phyloP scores from a whole-genome alignment of 805 yeast species.

The Monosporozyma solicola region DNA sequence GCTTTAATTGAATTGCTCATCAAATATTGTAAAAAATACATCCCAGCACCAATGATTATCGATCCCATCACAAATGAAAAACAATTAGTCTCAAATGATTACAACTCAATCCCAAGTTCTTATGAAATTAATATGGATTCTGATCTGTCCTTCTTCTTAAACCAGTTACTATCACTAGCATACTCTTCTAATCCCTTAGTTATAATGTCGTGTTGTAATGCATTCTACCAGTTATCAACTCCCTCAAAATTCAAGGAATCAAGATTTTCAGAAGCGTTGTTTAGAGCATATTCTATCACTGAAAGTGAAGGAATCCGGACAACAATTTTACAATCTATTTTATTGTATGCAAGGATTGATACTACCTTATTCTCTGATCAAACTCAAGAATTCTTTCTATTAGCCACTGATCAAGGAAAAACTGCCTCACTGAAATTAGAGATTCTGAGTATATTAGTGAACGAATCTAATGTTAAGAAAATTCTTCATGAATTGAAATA shows the following conservation, averaged over 20 bases:
- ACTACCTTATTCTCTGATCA: conserved; percentile 30
- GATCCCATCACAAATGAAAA: conserved; percentile 24
- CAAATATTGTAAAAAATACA: conserved; percentile 53
- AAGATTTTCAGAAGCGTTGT: conserved; percentile 42
- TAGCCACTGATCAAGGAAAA: conserved; percentile 42
- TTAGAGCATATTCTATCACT: conserved; percentile 33
- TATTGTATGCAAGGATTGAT: conserved; percentile 27
- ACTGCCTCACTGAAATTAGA: conserved; percentile 46
- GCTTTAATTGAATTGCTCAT: conserved; percentile 52
- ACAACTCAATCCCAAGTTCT: conserved; percentile 31
- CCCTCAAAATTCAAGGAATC: conserved; percentile 41
- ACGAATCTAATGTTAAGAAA: conserved; percentile 40
- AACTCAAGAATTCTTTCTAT: conserved; percentile 44
- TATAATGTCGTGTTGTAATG: conserved; percentile 49
- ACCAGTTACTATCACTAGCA: conserved; percentile 38
- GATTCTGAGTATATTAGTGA: conserved; percentile 51
- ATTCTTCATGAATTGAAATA: conserved; percentile 59
- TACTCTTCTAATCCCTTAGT: conserved; percentile 52
- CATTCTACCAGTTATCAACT: conserved; percentile 50
- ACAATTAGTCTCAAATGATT: conserved; percentile 35
- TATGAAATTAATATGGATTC: conserved; percentile 40
- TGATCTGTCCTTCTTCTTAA: conserved; percentile 50
- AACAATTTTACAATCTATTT: conserved; percentile 41
- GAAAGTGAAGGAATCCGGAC: conserved; percentile 28
- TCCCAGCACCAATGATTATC: conserved; percentile 44